Percentiles rank a stretch among this genome's conserved stretches.
These are phyloP conservation scores for Penicillium tannophilum DNA, from an alignment of 495 filamentous ascomycete genomes.

Conservation along the genomic window DNA sequence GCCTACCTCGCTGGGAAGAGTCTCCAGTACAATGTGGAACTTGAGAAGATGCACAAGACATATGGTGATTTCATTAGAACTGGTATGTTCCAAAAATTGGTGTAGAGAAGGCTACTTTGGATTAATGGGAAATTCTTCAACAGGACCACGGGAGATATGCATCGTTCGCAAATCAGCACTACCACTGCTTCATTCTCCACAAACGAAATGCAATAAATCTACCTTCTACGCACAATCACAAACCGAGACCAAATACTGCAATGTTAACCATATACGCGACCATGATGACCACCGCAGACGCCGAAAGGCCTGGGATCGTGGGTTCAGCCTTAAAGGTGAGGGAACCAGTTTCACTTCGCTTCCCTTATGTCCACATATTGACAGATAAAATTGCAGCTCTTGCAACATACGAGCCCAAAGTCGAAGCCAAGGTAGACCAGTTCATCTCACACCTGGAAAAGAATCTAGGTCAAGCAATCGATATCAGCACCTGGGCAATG, in stretches of 20 bases:
- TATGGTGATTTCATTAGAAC: constrained; percentile 29
- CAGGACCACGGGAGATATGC: constrained; percentile 1
- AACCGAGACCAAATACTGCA: constrained; percentile 12
- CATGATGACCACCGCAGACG: constrained; percentile 28
- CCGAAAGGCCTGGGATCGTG: constrained; percentile 42
- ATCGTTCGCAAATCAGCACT: constrained; percentile 4
- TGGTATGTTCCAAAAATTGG: constrained; percentile 4
- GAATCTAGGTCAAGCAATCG: constrained; percentile 4
- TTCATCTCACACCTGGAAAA: constrained; percentile 8
- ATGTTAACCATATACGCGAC: constrained; percentile 30
- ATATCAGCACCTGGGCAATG: constrained; percentile 15
- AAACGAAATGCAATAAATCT: not conserved
- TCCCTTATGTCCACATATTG: not conserved
- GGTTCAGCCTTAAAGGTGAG: constrained; percentile 32
- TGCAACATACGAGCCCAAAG: not conserved
- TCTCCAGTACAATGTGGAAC: constrained; percentile 18
- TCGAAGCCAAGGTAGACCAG: not conserved
- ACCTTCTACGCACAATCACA: constrained; percentile 1
- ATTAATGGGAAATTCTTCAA: not conserved
- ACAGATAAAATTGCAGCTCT: not conserved
- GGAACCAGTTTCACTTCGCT: not conserved
- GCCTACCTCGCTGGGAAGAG: constrained; percentile 14
- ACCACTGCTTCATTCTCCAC: not conserved
- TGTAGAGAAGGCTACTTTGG: no score
- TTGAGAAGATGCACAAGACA: constrained; percentile 17